Conservation (phyloP, 1,284 basidiomycete species). For the Boletus subluridellus region DNA sequence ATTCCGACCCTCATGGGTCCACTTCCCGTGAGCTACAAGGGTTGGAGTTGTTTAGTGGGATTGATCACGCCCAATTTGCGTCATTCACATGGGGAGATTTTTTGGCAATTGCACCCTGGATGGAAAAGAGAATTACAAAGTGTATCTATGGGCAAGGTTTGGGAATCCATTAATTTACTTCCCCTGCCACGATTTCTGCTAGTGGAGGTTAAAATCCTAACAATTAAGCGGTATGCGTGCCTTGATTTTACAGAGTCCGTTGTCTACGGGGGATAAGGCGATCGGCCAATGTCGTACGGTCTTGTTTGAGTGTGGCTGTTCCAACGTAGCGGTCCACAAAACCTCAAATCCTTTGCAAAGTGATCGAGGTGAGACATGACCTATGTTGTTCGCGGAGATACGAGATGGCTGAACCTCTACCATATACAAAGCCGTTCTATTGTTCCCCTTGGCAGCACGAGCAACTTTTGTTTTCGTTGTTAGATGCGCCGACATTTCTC, state of each 20-base stretch:
- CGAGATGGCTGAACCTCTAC: slow-evolving; percentile 2
- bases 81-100: slow-evolving; percentile 70
- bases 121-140: slow-evolving; percentile 58
- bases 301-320: slow-evolving; percentile 22
- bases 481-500: slow-evolving; percentile 8
- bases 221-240: slow-evolving; percentile 3
- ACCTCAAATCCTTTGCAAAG: slow-evolving; percentile 12
- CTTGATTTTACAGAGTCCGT: slow-evolving; percentile 5
- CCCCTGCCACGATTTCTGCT: background rate
- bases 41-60: slow-evolving; percentile 46
- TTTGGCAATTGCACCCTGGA: slow-evolving; percentile 70
- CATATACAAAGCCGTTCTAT: slow-evolving; percentile 16
- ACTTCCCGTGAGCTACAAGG: slow-evolving; percentile 43
- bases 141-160: slow-evolving; percentile 66
- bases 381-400: slow-evolving; percentile 19
- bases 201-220: background rate
- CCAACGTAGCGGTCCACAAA: slow-evolving; percentile 1
- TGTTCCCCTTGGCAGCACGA: slow-evolving; percentile 18
- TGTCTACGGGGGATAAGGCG: background rate
- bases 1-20: slow-evolving; percentile 42
- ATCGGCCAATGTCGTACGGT: background rate
- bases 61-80: slow-evolving; percentile 55
- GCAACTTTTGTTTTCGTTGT: slow-evolving; percentile 26
- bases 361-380: slow-evolving; percentile 35
- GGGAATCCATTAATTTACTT: slow-evolving; percentile 43